Evolutionary conservation across 2,329 filamentous ascomycete species (phyloP).

Genomic region (Aspergillus quadricinctus): DNA sequence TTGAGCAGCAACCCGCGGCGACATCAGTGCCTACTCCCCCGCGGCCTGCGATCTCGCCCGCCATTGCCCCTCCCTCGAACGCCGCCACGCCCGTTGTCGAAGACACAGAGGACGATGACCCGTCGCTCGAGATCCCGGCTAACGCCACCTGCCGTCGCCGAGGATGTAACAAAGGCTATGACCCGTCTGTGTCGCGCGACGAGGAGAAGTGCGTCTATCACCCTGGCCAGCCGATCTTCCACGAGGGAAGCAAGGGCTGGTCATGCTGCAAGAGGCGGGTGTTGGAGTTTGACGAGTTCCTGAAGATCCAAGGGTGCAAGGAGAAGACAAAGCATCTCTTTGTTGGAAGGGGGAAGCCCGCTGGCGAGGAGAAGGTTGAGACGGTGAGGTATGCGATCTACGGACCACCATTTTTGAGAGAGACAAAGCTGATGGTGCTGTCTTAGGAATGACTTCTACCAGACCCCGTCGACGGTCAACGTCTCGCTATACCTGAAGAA

Average conservation of each 20-base stretch:
- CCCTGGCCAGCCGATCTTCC: conserved; percentile 86
- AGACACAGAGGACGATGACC: conserved; percentile 86
- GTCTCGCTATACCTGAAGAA: conserved; percentile 96
- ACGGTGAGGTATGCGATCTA: conserved; percentile 61
- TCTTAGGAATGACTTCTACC: conserved; percentile 82
- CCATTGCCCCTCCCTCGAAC: conserved; percentile 27
- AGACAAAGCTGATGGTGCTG: background rate
- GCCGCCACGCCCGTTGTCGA: conserved; percentile 39
- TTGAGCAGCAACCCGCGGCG: conserved; percentile 18
- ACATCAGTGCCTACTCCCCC: conserved; percentile 12
- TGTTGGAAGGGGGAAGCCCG: conserved; percentile 64
- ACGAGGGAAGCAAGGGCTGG: conserved; percentile 97
- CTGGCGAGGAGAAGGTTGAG: conserved; percentile 70
- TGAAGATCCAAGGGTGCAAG: conserved; percentile 89
- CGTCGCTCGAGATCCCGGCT: conserved; percentile 65
- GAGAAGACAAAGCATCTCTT: conserved; percentile 81
- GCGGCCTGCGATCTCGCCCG: conserved; percentile 23
- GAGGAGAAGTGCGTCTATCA: conserved; percentile 81
- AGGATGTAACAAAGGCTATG: conserved; percentile 65
- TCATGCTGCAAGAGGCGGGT: conserved; percentile 94
- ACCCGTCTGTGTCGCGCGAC: conserved; percentile 56
- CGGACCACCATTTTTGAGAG: background rate
- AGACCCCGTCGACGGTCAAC: conserved; percentile 79
- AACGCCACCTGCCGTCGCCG: conserved; percentile 73
- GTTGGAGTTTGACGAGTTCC: conserved; percentile 94